Evolutionary conservation across 2,329 filamentous ascomycete species (phyloP).

Genomic region (Aureobasidium sp.): DNA sequence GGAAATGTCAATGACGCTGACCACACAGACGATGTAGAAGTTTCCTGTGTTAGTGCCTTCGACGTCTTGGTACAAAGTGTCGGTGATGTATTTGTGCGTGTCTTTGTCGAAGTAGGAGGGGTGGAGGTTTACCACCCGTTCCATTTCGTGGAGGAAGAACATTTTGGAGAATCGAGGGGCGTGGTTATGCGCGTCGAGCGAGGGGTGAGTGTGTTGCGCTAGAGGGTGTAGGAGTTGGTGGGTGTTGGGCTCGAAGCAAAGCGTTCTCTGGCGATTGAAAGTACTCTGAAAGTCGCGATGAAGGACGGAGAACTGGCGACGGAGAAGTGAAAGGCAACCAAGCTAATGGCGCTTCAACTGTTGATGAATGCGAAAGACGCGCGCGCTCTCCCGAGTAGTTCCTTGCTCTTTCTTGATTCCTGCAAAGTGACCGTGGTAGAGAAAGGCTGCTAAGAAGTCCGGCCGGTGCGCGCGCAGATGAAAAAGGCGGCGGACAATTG

Average conservation of each 20-base stretch:
- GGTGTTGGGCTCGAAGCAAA: too few species aligned
- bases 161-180: conserved; percentile 39
- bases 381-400: neutral
- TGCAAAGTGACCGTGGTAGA: neutral
- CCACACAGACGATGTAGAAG: conserved; percentile 96
- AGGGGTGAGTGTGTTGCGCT: neutral
- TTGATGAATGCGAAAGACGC: neutral
- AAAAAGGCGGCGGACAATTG: neutral
- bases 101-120: conserved; percentile 94
- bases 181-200: neutral
- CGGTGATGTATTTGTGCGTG: conserved; percentile 84
- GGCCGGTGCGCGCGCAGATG: conserved; percentile 1
- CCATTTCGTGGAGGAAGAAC: conserved; percentile 98
- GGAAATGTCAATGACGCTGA: conserved; percentile 92
- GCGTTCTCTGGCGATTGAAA: neutral
- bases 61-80: conserved; percentile 82
- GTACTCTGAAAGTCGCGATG: neutral
- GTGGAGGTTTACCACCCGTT: conserved; percentile 88
- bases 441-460: neutral
- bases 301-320: neutral
- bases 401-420: neutral
- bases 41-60: conserved; percentile 92
- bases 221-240: neutral
- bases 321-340: conserved; percentile 2
- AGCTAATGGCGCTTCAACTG: conserved; percentile 7